phyloP scores from a whole-genome alignment of 1,284 basidiomycete species.

The Leccinum subfulvum region DNA sequence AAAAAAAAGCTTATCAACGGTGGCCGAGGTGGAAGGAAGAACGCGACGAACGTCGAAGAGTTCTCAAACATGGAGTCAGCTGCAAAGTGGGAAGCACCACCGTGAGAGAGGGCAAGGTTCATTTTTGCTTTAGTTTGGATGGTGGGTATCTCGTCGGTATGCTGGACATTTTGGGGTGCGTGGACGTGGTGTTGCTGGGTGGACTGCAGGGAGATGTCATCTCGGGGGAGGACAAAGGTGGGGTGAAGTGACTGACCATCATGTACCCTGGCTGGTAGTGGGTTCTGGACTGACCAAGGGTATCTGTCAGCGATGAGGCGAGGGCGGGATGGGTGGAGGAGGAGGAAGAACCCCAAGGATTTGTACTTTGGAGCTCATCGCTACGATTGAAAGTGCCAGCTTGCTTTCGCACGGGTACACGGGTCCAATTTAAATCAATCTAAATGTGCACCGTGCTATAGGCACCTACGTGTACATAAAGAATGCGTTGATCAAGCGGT shows the following conservation, averaged over 20 bases:
- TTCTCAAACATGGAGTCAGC: conserved; percentile 80
- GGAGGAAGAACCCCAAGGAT: conserved; percentile 28
- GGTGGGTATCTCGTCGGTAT: conserved; percentile 65
- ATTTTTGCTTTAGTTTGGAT: conserved; percentile 77
- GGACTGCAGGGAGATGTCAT: conserved; percentile 42
- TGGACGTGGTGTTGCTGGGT: conserved; percentile 57
- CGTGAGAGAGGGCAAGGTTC: conserved; percentile 62
- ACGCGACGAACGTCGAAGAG: conserved; percentile 45
- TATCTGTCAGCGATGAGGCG: conserved; percentile 42
- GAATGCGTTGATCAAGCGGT: too few relatives aligned
- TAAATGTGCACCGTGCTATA: not conserved
- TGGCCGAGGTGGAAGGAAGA: not conserved
- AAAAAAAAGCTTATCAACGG: not conserved
- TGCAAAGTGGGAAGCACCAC: conserved; percentile 64
- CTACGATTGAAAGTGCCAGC: conserved; percentile 6
- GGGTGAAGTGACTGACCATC: conserved; percentile 48
- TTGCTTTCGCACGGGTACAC: conserved; percentile 13
- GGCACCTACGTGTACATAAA: too few relatives aligned
- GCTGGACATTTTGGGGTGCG: conserved; percentile 55
- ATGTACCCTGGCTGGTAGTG: conserved; percentile 77
- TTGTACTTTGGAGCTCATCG: conserved; percentile 31
- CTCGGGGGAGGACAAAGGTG: not conserved
- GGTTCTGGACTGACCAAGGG: conserved; percentile 63
- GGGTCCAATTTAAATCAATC: too few relatives aligned
- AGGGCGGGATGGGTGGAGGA: conserved; percentile 21